Conservation (phyloP, 2,329 filamentous ascomycete genomes). For the Aureobasidium zeae region DNA sequence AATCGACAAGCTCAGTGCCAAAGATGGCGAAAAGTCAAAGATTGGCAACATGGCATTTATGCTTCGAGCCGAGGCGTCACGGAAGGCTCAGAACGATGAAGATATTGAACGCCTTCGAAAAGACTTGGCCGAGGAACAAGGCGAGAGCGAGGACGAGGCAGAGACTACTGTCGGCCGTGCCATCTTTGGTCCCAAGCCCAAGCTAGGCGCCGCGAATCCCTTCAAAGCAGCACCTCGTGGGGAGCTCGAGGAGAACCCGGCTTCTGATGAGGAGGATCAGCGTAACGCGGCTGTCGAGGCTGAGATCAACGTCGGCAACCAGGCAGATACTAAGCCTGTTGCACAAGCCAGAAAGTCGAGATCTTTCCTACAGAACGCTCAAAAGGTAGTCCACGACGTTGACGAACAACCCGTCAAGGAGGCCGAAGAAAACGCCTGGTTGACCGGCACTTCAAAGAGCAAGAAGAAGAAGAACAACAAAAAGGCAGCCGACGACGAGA, state of each 20-base stretch:
- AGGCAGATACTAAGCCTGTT: conserved; percentile 17
- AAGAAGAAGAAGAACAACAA: conserved; percentile 16
- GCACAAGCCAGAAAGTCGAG: conserved; percentile 19
- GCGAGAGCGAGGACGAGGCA: conserved; percentile 44
- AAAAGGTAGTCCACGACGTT: conserved; percentile 10
- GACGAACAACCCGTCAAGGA: conserved; percentile 8
- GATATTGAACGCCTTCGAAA: conserved; percentile 50
- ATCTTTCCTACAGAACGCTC: conserved; percentile 19
- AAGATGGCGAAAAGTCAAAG: conserved; percentile 40
- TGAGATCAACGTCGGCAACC: conserved; percentile 30
- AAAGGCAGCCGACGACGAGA: conserved; percentile 15
- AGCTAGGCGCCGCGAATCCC: conserved; percentile 25
- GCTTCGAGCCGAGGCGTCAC: conserved; percentile 73
- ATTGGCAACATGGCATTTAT: conserved; percentile 88
- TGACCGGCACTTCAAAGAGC: conserved; percentile 21
- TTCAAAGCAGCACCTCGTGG: conserved; percentile 29
- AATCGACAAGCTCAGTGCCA: conserved; percentile 34
- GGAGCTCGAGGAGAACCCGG: conserved; percentile 54
- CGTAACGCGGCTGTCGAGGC: conserved; percentile 22
- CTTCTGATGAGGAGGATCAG: conserved; percentile 38
- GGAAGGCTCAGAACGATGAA: conserved; percentile 72
- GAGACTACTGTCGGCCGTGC: conserved; percentile 58
- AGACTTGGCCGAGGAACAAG: conserved; percentile 57
- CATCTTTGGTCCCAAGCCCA: conserved; percentile 51
- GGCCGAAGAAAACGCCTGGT: conserved; percentile 19